Conservation (phyloP, 768 basidiomycete genomes). For the Pleurotus pulmonarius region DNA sequence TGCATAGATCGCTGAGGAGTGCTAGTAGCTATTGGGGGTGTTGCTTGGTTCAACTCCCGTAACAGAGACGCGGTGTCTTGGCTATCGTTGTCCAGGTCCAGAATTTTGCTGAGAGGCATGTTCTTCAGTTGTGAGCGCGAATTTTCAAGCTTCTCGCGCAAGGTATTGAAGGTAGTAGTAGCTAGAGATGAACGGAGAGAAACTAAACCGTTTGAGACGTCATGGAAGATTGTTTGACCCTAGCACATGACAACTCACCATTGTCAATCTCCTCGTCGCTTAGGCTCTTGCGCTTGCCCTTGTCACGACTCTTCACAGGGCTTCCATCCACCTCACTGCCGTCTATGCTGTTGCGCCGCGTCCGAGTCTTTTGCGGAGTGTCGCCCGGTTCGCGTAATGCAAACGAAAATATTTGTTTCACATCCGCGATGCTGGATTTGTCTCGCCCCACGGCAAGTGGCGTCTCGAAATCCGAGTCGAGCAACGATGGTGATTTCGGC, state of each 20-base stretch:
- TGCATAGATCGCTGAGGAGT: conserved; percentile 56
- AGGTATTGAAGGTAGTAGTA: conserved; percentile 9
- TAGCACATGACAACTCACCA: conserved; percentile 39
- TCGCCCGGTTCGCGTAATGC: conserved; percentile 61
- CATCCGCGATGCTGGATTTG: conserved; percentile 46
- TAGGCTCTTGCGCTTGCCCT: conserved; percentile 52
- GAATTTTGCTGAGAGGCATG: conserved; percentile 17
- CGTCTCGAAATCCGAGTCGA: conserved; percentile 60
- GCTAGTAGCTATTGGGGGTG: conserved; percentile 32
- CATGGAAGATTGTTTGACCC: not conserved
- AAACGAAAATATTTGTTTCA: conserved; percentile 65
- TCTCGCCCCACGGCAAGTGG: conserved; percentile 27
- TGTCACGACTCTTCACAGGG: conserved; percentile 31
- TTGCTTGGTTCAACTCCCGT: conserved; percentile 32
- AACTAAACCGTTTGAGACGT: too few species aligned
- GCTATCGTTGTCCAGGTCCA: conserved; percentile 21
- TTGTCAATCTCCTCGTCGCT: conserved; percentile 69
- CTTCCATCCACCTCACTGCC: conserved; percentile 56
- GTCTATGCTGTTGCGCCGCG: conserved; percentile 58
- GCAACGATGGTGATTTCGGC: conserved; percentile 36
- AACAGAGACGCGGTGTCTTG: conserved; percentile 35
- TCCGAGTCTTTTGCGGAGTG: conserved; percentile 53
- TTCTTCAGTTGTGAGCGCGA: conserved; percentile 34
- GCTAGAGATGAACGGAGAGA: too few species aligned
- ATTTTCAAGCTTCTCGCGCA: conserved; percentile 42